A percentile compares a stretch with the other conserved stretches of the same genome.
These are phyloP conservation scores for Kazachstania kunashirensis DNA, from an alignment of 805 yeast genomes.

Conservation along the genomic window DNA sequence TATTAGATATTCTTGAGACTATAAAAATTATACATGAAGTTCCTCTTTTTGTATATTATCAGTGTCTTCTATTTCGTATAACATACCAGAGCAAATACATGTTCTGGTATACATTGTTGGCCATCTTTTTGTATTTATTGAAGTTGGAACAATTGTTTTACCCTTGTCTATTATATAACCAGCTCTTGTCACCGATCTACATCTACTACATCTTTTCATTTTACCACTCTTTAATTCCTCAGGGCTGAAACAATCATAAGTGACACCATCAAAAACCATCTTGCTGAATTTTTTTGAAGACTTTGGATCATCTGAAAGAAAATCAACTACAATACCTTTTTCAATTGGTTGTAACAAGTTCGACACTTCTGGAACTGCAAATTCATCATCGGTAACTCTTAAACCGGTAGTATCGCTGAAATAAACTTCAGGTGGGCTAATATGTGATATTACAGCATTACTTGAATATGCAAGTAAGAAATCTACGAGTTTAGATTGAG, in stretches of 20 bases:
- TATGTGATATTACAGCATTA: constrained; percentile 23
- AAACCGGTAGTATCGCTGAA: constrained; percentile 26
- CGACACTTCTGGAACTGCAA: constrained; percentile 25
- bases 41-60: not conserved
- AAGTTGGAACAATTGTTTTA: constrained; percentile 28
- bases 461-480: constrained; percentile 22
- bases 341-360: constrained; percentile 31
- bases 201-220: constrained; percentile 42
- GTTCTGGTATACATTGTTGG: constrained; percentile 28
- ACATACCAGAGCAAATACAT: constrained; percentile 30
- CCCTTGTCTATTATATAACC: constrained; percentile 27
- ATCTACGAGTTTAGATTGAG: constrained; percentile 23
- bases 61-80: constrained; percentile 17
- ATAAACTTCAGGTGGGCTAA: constrained; percentile 24
- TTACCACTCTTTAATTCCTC: constrained; percentile 17
- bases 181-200: constrained; percentile 39
- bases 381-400: constrained; percentile 24
- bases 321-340: constrained; percentile 40
- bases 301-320: constrained; percentile 17
- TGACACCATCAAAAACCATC: constrained; percentile 26
- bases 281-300: constrained; percentile 31
- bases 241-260: constrained; percentile 22
- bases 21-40: no score
- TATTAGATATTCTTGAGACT: no score
- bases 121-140: constrained; percentile 30